Evolutionary conservation across 148 eudicot species (phyloP), one percentile per base, ranked within the genome.

Genomic region (Rhododendron ferrugineum): DNA sequence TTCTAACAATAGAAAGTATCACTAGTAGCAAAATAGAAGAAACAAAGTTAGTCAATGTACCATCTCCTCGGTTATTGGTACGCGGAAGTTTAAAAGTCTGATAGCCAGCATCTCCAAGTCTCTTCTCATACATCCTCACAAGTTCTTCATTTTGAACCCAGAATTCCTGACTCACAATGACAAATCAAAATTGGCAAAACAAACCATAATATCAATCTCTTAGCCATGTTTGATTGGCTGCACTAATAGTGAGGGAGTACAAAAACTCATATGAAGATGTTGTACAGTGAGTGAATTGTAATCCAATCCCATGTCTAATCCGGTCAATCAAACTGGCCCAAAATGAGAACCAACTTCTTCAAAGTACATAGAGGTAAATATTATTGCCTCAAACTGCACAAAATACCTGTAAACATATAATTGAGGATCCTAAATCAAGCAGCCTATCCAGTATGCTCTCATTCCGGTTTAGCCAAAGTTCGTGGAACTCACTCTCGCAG

Each of bases 21-120:
- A 46, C 18, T 78, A 78, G 5, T 4, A 26, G 56, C 34, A 42
- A 46, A 46, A 46, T 5, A 78, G 30, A 77, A 23, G 16, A 36
- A 44, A 77, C 34, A 47, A 26, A 46, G 47, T n/a, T 46, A 50
- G 40, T 50, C 42, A 79, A 79, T 14, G 26, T 88, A 91, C 93
- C 93, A 89, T 91, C 93, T 47, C 93, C 93, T 18, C 92, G 88
- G 78, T 89, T 90, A 83, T 91, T 88, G 47, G 93, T 90, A 37
- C 93, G 91, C 47, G 90, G 89, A 75, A 91, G 91, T 89, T 80
- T 90, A 87, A 84, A 89, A 62, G 86, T 91, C 49, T 60, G 64
- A 80, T 90, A 91, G 85, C 92, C 90, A 23, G 89, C 87, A 75
- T 89, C 89, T 28, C 85, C 89, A 81, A 90, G 92, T 79, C 89